Conservation (phyloP, 2,329 filamentous ascomycete genomes). For the Phaeomoniella chlamydospora region DNA sequence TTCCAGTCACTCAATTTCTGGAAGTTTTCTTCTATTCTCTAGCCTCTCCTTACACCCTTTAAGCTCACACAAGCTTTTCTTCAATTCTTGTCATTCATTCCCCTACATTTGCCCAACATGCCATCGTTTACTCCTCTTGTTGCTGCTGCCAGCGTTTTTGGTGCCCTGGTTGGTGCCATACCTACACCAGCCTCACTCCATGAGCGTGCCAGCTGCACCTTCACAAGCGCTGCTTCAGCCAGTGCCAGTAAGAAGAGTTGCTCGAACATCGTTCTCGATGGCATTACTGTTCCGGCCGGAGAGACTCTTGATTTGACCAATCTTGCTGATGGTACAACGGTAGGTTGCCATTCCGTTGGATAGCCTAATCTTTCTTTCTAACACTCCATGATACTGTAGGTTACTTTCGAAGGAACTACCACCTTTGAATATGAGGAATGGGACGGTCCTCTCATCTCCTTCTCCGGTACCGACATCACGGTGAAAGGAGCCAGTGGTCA, state of each 20-base stretch:
- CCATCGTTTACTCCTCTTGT: constrained; percentile 5
- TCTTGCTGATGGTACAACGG: constrained; percentile 34
- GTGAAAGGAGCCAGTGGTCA: constrained; percentile 37
- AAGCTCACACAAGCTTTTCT: too few species aligned
- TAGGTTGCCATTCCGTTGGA: constrained; percentile 10
- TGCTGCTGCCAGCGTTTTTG: constrained; percentile 7
- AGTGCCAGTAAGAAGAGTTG: constrained; percentile 36
- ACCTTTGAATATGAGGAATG: constrained; percentile 53
- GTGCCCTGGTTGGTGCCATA: constrained; percentile 11
- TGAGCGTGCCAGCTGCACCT: constrained; percentile 33
- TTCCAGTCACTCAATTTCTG: too few species aligned
- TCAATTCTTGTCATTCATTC: constrained; percentile 1
- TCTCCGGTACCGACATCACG: constrained; percentile 42
- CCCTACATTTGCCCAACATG: constrained; percentile 1
- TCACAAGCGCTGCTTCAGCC: constrained; percentile 35
- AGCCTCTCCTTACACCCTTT: too few species aligned
- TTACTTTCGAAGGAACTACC: constrained; percentile 52
- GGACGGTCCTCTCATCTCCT: constrained; percentile 47
- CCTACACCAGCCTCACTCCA: constrained; percentile 14
- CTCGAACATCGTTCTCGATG: constrained; percentile 37
- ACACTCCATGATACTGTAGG: constrained; percentile 16
- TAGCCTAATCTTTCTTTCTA: background rate
- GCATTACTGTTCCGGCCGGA: constrained; percentile 42
- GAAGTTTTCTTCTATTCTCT: too few species aligned
- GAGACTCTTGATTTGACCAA: constrained; percentile 43